These are phyloP conservation scores for Phaeosphaeriaceae sp. DNA, from an alignment of 2,329 filamentous ascomycete genomes.

Conservation along the genomic window DNA sequence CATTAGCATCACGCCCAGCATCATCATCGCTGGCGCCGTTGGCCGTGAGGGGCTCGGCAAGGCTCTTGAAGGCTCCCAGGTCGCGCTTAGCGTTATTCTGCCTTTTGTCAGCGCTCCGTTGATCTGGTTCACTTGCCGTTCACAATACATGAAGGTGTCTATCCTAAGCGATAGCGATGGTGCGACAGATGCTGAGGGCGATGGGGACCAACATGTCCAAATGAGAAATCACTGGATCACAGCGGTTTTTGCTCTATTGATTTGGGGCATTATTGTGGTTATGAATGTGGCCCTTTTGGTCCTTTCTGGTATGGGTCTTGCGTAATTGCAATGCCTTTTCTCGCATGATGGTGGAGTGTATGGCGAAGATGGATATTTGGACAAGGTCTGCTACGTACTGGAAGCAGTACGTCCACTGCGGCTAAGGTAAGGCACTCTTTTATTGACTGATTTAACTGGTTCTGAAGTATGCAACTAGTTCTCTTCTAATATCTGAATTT, in stretches of 20 bases:
- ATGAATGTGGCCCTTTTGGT: slow-evolving; percentile 83
- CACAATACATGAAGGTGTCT: slow-evolving; percentile 78
- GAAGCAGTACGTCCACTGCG: too few relatives aligned
- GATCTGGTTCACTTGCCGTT: slow-evolving; percentile 82
- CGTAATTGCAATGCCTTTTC: slow-evolving; percentile 3
- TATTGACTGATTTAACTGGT: too few relatives aligned
- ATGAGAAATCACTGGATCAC: slow-evolving; percentile 78
- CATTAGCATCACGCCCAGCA: slow-evolving; percentile 81
- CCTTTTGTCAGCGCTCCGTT: slow-evolving; percentile 84
- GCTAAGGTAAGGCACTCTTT: too few relatives aligned
- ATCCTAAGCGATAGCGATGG: slow-evolving; percentile 27
- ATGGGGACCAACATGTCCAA: slow-evolving; percentile 47
- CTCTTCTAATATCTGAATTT: too few relatives aligned
- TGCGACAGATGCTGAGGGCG: slow-evolving; percentile 4
- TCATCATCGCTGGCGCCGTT: slow-evolving; percentile 82
- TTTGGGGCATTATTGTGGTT: slow-evolving; percentile 76
- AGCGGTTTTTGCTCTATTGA: slow-evolving; percentile 61
- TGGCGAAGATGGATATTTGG: too few relatives aligned
- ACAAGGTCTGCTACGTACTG: too few relatives aligned
- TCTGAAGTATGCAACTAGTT: too few relatives aligned
- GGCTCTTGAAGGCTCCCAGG: slow-evolving; percentile 78
- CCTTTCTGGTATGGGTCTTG: slow-evolving; percentile 59
- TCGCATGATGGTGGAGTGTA: too few relatives aligned
- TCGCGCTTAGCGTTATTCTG: slow-evolving; percentile 77
- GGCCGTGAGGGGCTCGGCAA: slow-evolving; percentile 72